phyloP scores from a whole-genome alignment of 169 alveolate species.

The Plasmodium fragile region DNA sequence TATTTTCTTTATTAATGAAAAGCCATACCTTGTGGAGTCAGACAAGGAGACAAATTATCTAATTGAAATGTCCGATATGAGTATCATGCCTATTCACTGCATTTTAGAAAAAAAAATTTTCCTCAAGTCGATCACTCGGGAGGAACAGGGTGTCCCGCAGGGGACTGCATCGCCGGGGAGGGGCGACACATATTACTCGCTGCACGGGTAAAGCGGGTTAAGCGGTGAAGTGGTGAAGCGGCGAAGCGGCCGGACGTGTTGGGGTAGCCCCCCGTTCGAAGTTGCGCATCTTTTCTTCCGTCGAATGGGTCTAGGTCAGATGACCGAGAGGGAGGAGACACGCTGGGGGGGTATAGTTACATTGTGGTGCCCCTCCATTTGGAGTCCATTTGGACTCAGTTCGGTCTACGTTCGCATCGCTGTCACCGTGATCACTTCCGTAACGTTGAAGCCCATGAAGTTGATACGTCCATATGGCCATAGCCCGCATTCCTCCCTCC shows the following conservation, averaged over 20 bases:
- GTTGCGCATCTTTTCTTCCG: background rate
- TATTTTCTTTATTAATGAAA: conserved; percentile 37
- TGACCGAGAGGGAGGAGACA: background rate
- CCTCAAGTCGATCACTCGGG: conserved; percentile 28
- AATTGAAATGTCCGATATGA: conserved; percentile 33
- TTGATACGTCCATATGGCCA: background rate
- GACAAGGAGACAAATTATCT: conserved; percentile 52
- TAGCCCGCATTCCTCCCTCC: background rate
- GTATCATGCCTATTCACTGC: conserved; percentile 23
- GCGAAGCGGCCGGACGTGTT: background rate
- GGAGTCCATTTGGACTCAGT: background rate
- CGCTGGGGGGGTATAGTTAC: background rate
- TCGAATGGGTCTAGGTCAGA: background rate
- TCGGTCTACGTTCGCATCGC: background rate
- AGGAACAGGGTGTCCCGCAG: conserved; percentile 13
- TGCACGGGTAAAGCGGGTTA: conserved; percentile 8
- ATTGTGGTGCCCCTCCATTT: background rate
- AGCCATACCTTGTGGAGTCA: conserved; percentile 33
- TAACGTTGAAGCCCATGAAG: background rate
- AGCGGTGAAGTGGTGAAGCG: background rate
- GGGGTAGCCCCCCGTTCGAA: background rate
- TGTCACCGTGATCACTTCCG: background rate
- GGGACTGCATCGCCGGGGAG: background rate
- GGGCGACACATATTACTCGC: conserved; percentile 30
- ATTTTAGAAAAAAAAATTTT: conserved; percentile 33